A percentile compares a stretch with the other conserved stretches of the same genome.
Conservation (phyloP, 257 asterid species). For the Solanum piurae region DNA sequence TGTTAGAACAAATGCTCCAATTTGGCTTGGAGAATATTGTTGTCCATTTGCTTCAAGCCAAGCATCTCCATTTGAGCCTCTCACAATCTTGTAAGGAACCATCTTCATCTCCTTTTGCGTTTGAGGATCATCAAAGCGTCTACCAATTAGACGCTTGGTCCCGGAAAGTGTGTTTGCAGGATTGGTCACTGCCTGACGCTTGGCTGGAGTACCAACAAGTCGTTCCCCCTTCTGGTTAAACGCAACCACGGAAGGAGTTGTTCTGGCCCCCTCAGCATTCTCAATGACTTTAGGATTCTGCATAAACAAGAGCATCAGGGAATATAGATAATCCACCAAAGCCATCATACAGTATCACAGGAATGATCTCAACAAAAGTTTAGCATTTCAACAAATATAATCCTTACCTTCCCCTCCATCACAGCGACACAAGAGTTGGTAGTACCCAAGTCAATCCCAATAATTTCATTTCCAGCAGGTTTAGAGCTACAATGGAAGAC, state of each 20-base stretch:
- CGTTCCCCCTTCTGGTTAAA: conserved; percentile 52
- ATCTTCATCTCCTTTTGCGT: conserved; percentile 47
- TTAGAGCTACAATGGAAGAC: conserved; percentile 37
- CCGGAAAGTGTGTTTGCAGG: conserved; percentile 38
- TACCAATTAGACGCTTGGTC: conserved; percentile 38
- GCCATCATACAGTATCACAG: not conserved
- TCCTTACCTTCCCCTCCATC: conserved; percentile 72
- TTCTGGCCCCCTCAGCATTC: conserved; percentile 69
- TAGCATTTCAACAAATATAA: not conserved
- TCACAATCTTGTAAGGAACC: conserved; percentile 40
- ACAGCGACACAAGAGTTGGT: conserved; percentile 74
- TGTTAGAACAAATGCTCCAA: conserved; percentile 38
- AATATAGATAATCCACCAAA: not conserved
- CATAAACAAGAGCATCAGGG: not conserved
- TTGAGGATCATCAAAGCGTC: conserved; percentile 33
- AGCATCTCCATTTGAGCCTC: conserved; percentile 45
- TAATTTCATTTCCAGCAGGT: conserved; percentile 65
- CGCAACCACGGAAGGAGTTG: conserved; percentile 79
- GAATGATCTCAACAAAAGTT: not conserved
- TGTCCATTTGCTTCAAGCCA: conserved; percentile 55
- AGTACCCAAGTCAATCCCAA: conserved; percentile 76
- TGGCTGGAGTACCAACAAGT: conserved; percentile 23
- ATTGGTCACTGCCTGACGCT: conserved; percentile 42
- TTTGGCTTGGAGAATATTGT: conserved; percentile 40
- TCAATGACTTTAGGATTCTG: conserved; percentile 72